Conservation (phyloP, 1,139 yeast genomes). For the Pichia norvegensis region DNA sequence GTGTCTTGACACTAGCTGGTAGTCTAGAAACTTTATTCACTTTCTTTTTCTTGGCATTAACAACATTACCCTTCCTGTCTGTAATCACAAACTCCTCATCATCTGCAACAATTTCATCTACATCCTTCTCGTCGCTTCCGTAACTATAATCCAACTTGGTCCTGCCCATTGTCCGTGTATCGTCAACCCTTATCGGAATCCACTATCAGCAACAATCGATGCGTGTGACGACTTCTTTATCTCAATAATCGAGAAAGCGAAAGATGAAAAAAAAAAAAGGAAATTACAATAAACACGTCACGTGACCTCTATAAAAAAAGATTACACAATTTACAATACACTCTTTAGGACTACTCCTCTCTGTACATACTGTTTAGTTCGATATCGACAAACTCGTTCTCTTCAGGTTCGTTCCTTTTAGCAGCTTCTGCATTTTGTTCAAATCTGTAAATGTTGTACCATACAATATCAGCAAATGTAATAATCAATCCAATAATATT, state of each 20-base stretch:
- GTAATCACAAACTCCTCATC: not conserved
- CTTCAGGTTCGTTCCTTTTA: slow-evolving; percentile 1
- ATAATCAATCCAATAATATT: slow-evolving; percentile 70
- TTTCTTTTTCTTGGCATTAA: not conserved
- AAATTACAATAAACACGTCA: no score
- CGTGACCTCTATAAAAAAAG: not conserved
- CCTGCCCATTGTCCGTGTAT: not conserved
- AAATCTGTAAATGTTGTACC: slow-evolving; percentile 68
- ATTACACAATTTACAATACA: not conserved
- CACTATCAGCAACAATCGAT: not conserved
- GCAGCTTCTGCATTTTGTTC: slow-evolving; percentile 24
- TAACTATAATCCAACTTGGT: slow-evolving; percentile 7
- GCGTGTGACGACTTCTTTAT: no score
- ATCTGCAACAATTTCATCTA: not conserved
- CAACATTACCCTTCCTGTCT: not conserved
- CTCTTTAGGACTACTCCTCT: not conserved
- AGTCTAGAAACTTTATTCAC: not conserved
- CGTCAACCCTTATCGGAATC: no score
- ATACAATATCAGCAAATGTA: slow-evolving; percentile 69
- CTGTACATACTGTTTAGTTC: slow-evolving; percentile 9
- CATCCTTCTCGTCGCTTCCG: slow-evolving; percentile 1
- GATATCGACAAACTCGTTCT: slow-evolving; percentile 18
- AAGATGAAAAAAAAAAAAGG: no score
- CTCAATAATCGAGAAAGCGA: no score
- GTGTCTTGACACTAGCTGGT: not conserved